Conservation (phyloP, 768 basidiomycete genomes). For the Krasilnikovozyma curviuscula region DNA sequence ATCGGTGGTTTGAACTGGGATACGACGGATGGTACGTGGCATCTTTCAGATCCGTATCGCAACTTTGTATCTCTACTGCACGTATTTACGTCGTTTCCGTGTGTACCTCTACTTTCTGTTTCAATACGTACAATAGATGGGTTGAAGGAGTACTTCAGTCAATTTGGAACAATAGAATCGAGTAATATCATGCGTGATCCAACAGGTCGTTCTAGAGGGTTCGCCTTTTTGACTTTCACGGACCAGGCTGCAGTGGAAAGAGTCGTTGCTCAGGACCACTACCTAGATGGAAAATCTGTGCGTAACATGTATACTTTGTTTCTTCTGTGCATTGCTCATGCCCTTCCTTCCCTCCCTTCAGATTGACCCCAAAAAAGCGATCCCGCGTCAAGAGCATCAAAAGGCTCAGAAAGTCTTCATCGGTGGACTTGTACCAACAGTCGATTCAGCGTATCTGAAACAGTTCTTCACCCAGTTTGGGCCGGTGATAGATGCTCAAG, state of each 20-base stretch:
- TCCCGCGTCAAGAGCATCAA: constrained; percentile 86
- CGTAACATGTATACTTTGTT: constrained; percentile 24
- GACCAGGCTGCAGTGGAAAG: constrained; percentile 81
- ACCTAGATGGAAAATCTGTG: constrained; percentile 92
- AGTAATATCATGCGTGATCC: constrained; percentile 98
- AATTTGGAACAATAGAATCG: constrained; percentile 92
- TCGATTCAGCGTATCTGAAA: constrained; percentile 84
- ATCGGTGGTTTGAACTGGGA: constrained; percentile 99
- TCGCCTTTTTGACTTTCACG: constrained; percentile 93
- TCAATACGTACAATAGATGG: constrained; percentile 23
- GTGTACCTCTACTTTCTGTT: constrained; percentile 3
- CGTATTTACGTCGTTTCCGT: constrained; percentile 6
- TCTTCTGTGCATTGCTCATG: background rate
- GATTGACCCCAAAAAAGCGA: constrained; percentile 99
- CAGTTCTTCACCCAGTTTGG: constrained; percentile 87
- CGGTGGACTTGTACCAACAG: constrained; percentile 74
- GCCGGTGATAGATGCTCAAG: constrained; percentile 88
- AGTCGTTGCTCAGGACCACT: constrained; percentile 88
- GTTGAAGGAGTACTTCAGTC: constrained; percentile 58
- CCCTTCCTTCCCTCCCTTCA: constrained; percentile 23
- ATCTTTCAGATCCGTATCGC: background rate
- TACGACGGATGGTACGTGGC: constrained; percentile 78
- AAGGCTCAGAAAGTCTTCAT: constrained; percentile 71
- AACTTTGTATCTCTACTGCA: constrained; percentile 2
- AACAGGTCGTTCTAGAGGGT: constrained; percentile 82